These are phyloP conservation scores for Eremothecium sinecaudum DNA, from an alignment of 1,139 yeast species.

Conservation along the genomic window DNA sequence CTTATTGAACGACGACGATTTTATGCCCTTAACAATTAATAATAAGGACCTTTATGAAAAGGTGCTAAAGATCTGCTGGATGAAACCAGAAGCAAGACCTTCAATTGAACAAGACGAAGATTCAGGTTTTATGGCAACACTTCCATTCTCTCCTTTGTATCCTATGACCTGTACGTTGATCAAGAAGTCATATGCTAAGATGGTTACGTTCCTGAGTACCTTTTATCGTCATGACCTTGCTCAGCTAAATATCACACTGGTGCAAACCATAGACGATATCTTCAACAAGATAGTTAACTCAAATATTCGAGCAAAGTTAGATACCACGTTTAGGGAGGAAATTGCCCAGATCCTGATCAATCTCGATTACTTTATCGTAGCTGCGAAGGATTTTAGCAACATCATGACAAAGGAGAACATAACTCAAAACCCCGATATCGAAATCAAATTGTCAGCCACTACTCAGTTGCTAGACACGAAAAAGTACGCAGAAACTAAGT, in stretches of 20 bases:
- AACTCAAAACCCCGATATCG: conserved; percentile 42
- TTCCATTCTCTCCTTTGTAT: conserved; percentile 85
- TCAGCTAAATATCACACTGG: conserved; percentile 41
- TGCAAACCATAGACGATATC: conserved; percentile 58
- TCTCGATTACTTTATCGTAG: conserved; percentile 68
- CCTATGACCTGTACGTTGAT: conserved; percentile 76
- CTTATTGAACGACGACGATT: conserved; percentile 69
- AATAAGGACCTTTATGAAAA: conserved; percentile 51
- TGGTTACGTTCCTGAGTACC: conserved; percentile 54
- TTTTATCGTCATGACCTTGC: conserved; percentile 46
- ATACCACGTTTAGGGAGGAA: conserved; percentile 75
- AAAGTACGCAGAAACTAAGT: conserved; percentile 67
- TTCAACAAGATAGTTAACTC: conserved; percentile 62
- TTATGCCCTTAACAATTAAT: conserved; percentile 73
- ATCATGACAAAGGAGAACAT: conserved; percentile 36
- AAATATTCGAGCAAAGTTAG: conserved; percentile 56
- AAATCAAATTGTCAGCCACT: conserved; percentile 50
- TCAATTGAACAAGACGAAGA: conserved; percentile 32
- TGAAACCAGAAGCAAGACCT: conserved; percentile 41
- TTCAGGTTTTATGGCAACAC: conserved; percentile 50
- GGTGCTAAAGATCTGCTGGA: conserved; percentile 62
- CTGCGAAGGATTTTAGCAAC: conserved; percentile 38
- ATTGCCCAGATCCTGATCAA: conserved; percentile 83
- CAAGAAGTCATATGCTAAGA: conserved; percentile 53
- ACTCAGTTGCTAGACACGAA: conserved; percentile 51